Conservation (phyloP, 257 asterid genomes). For the Solanum neorickii region DNA sequence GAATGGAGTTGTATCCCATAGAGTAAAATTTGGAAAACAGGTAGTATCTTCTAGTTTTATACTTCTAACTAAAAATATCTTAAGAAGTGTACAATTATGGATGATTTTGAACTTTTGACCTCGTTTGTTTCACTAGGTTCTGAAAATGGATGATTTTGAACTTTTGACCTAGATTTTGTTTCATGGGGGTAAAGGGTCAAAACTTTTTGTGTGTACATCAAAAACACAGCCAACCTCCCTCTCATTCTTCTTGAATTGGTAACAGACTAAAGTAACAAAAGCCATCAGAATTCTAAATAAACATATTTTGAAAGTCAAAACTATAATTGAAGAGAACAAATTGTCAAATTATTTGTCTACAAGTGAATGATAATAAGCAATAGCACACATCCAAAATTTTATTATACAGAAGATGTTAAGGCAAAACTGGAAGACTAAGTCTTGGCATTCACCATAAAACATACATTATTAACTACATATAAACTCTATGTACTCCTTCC, state of each 20-base stretch:
- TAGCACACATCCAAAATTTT: not conserved
- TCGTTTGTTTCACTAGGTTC: not conserved
- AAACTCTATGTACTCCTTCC: not conserved
- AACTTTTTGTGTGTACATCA: not conserved
- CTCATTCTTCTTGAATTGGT: not conserved
- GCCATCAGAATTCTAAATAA: not conserved
- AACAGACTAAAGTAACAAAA: not conserved
- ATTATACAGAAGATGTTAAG: not conserved
- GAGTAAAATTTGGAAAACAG: not conserved
- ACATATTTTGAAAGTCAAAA: not conserved
- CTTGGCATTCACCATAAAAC: not conserved
- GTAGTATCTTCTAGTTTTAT: not conserved
- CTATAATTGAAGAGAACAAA: not conserved
- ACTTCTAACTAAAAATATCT: not conserved
- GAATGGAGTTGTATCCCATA: not conserved
- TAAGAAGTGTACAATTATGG: too few relatives aligned
- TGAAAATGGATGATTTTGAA: not conserved
- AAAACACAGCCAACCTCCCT: not conserved
- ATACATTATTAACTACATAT: not conserved
- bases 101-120: not conserved
- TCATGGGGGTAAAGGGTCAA: not conserved
- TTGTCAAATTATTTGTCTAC: not conserved
- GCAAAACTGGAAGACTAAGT: conserved; percentile 1
- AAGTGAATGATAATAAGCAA: not conserved
- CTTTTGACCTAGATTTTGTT: not conserved